Percentiles rank a stretch among this genome's conserved stretches.
Conservation (phyloP, 768 basidiomycete species). For the Tephrocybe sp. region DNA sequence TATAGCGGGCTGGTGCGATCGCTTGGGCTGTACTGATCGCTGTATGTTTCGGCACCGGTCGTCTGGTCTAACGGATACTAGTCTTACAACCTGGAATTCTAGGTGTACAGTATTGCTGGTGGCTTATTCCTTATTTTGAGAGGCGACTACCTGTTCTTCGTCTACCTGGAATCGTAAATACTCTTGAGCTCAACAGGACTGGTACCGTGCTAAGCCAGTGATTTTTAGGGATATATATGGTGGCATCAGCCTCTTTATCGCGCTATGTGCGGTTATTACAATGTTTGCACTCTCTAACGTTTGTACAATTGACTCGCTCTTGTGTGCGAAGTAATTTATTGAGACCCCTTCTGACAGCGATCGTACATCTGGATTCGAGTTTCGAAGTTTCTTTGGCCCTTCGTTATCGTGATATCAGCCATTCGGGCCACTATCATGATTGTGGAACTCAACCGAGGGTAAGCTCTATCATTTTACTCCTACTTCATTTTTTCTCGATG, state of each 20-base stretch:
- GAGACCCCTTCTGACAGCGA: slow-evolving; percentile 41
- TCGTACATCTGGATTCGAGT: slow-evolving; percentile 71
- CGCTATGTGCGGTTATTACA: slow-evolving; percentile 48
- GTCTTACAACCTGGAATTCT: slow-evolving; percentile 1
- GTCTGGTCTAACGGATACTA: not conserved
- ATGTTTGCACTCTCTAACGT: slow-evolving; percentile 67
- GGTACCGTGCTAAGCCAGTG: slow-evolving; percentile 33
- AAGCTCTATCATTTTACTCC: slow-evolving; percentile 29
- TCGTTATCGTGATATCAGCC: slow-evolving; percentile 63
- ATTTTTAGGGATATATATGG: slow-evolving; percentile 64
- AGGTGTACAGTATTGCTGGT: slow-evolving; percentile 69
- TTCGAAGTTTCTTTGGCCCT: slow-evolving; percentile 68
- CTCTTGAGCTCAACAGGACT: slow-evolving; percentile 8
- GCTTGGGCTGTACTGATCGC: slow-evolving; percentile 65
- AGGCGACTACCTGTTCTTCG: slow-evolving; percentile 67
- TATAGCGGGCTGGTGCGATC: slow-evolving; percentile 69
- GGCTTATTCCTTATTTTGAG: slow-evolving; percentile 60
- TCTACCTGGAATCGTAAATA: slow-evolving; percentile 62
- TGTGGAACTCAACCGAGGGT: slow-evolving; percentile 71
- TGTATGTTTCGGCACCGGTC: slow-evolving; percentile 37
- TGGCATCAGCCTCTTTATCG: slow-evolving; percentile 59
- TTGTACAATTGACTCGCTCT: slow-evolving; percentile 28
- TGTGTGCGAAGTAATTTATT: slow-evolving; percentile 14
- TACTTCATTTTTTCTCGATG: slow-evolving; percentile 6
- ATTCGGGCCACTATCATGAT: slow-evolving; percentile 73